These are phyloP conservation scores for Pisolithus albus DNA, from an alignment of 768 basidiomycete genomes.

Conservation along the genomic window DNA sequence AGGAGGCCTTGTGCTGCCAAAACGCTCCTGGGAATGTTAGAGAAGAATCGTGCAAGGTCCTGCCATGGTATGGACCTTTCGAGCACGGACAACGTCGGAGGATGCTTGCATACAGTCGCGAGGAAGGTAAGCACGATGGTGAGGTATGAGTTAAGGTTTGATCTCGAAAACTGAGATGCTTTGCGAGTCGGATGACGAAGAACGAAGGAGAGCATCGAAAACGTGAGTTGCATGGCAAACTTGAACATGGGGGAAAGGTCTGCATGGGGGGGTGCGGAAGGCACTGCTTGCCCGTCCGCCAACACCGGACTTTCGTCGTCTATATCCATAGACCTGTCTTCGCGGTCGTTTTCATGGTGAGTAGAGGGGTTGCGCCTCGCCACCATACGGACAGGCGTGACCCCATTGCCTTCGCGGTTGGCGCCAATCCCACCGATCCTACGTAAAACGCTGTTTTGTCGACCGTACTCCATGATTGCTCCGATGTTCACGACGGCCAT, in stretches of 20 bases:
- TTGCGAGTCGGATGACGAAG: conserved; percentile 59
- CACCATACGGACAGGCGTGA: conserved; percentile 41
- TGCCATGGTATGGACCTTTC: conserved; percentile 84
- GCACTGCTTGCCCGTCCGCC: conserved; percentile 15
- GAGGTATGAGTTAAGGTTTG: conserved; percentile 79
- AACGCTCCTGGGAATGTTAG: conserved; percentile 48
- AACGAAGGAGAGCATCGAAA: conserved; percentile 66
- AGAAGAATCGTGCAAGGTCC: conserved; percentile 59
- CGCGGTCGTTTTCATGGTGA: conserved; percentile 31
- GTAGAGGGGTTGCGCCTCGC: conserved; percentile 37
- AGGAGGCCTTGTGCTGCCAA: conserved; percentile 41
- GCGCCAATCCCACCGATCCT: conserved; percentile 46
- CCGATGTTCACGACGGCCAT: conserved; percentile 86
- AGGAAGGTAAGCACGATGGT: conserved; percentile 85
- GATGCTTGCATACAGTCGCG: conserved; percentile 62
- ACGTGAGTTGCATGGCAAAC: conserved; percentile 72
- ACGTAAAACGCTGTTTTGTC: conserved; percentile 60
- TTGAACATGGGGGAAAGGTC: conserved; percentile 57
- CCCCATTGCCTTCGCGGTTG: conserved; percentile 30
- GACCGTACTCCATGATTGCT: conserved; percentile 83
- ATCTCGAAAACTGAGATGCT: conserved; percentile 47
- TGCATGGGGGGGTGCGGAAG: conserved; percentile 27
- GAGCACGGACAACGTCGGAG: conserved; percentile 51
- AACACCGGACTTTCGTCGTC: conserved; percentile 40
- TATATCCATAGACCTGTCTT: conserved; percentile 58